Evolutionary conservation across 1,139 yeast genomes (phyloP).

Genomic region (Taphrina flavorubra): DNA sequence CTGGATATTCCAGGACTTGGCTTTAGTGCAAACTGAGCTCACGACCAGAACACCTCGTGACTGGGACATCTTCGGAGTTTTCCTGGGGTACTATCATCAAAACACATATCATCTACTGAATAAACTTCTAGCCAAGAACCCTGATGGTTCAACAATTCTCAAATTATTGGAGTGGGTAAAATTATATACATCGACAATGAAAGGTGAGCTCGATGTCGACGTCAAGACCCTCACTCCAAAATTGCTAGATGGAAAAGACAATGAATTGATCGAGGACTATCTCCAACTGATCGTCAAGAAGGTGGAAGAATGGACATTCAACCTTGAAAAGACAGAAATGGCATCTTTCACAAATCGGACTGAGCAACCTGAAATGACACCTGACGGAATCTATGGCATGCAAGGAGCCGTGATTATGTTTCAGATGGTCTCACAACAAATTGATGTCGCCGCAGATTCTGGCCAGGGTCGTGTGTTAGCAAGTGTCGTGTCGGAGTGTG

Average conservation of each 20-base stretch:
- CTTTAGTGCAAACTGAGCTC: conserved; percentile 66
- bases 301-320: conserved; percentile 81
- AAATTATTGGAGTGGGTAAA: conserved; percentile 74
- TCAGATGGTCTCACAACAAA: conserved; percentile 84
- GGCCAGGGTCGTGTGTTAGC: conserved; percentile 81
- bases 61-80: conserved; percentile 73
- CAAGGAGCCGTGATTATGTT: conserved; percentile 74
- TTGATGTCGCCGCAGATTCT: conserved; percentile 89
- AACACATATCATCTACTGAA: conserved; percentile 68
- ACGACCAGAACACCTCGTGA: conserved; percentile 67
- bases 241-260: conserved; percentile 66
- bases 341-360: conserved; percentile 65
- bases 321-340: conserved; percentile 68
- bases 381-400: conserved; percentile 66
- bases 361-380: conserved; percentile 74
- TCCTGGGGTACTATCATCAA: conserved; percentile 71
- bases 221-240: conserved; percentile 56
- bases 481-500: conserved; percentile 82
- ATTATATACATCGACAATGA: conserved; percentile 63
- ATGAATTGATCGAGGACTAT: conserved; percentile 71
- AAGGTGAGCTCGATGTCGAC: conserved; percentile 56
- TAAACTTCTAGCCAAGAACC: conserved; percentile 70
- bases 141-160: conserved; percentile 56
- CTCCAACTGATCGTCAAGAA: conserved; percentile 69
- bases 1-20: conserved; percentile 84